A percentile compares a stretch with the other conserved stretches of the same genome.
Evolutionary conservation across 2,329 filamentous ascomycete species (phyloP).

Genomic region (Neophaeococcomyces mojaviensis): DNA sequence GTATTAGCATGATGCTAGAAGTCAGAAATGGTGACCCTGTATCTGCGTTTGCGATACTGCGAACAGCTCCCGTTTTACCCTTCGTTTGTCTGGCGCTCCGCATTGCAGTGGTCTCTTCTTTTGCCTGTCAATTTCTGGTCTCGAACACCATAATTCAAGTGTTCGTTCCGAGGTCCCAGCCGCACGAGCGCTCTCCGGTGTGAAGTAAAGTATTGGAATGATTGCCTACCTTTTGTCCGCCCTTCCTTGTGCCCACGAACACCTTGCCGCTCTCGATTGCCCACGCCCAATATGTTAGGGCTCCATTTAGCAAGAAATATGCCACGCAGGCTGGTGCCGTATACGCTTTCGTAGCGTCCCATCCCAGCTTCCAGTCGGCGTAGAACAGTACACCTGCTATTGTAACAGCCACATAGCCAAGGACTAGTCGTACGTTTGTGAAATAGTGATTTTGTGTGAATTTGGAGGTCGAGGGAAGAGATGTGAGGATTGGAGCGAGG

Average conservation of each 20-base stretch:
- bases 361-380: slow-evolving; percentile 86
- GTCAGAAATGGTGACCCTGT: too few species aligned
- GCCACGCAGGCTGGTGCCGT: slow-evolving; percentile 69
- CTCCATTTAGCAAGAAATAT: slow-evolving; percentile 72
- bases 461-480: slow-evolving; percentile 52
- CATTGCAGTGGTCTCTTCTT: too few species aligned
- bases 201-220: not conserved
- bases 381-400: slow-evolving; percentile 78
- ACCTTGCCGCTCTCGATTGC: slow-evolving; percentile 72
- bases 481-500: slow-evolving; percentile 85
- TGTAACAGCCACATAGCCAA: slow-evolving; percentile 75
- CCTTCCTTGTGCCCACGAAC: slow-evolving; percentile 67
- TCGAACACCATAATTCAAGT: too few species aligned
- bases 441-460: slow-evolving; percentile 77
- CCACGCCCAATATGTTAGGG: slow-evolving; percentile 77
- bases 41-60: too few species aligned
- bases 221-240: slow-evolving; percentile 52
- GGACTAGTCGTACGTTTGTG: slow-evolving; percentile 69
- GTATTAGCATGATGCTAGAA: slow-evolving; percentile 8
- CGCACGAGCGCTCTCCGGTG: too few species aligned
- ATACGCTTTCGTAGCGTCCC: slow-evolving; percentile 75
- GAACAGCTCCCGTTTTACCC: too few species aligned
- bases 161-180: too few species aligned
- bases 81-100: too few species aligned
- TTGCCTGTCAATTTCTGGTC: too few species aligned